Evolutionary conservation across 2,329 filamentous ascomycete genomes (phyloP).

Genomic region (Allantophomopsis cytisporea): DNA sequence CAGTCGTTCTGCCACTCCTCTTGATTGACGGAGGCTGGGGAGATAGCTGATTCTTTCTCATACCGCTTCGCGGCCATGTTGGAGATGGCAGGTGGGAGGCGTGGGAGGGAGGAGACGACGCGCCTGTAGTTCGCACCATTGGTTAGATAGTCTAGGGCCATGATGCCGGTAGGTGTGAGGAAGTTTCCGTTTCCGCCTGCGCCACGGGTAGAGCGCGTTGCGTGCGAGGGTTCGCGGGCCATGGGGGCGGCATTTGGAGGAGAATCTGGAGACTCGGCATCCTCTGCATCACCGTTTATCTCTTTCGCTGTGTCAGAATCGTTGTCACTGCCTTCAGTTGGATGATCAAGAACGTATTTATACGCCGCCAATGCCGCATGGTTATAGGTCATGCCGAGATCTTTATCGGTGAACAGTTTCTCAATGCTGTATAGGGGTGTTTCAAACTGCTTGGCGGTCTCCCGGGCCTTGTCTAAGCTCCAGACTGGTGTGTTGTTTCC

Average conservation of each 20-base stretch:
- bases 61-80: conserved; percentile 11
- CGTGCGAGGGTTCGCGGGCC: conserved; percentile 51
- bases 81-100: conserved; percentile 14
- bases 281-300: conserved; percentile 34
- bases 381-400: conserved; percentile 53
- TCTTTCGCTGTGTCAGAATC: conserved; percentile 29
- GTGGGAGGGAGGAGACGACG: conserved; percentile 15
- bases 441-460: conserved; percentile 36
- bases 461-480: conserved; percentile 43
- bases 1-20: conserved; percentile 15
- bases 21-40: conserved; percentile 5
- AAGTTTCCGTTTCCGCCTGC: conserved; percentile 29
- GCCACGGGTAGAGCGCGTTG: conserved; percentile 47
- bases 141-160: conserved; percentile 45
- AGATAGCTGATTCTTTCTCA: conserved; percentile 10
- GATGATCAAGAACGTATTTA: conserved; percentile 44
- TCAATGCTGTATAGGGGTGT: conserved; percentile 50
- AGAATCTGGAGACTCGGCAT: conserved; percentile 33
- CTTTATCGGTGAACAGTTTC: conserved; percentile 59
- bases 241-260: conserved; percentile 37
- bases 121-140: conserved; percentile 36
- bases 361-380: conserved; percentile 46
- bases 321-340: conserved; percentile 11
- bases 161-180: conserved; percentile 40
- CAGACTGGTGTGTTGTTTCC: conserved; percentile 46